Evolutionary conservation across 345 rosid species (phyloP).

Genomic region (Melaleuca quinquenervia): DNA sequence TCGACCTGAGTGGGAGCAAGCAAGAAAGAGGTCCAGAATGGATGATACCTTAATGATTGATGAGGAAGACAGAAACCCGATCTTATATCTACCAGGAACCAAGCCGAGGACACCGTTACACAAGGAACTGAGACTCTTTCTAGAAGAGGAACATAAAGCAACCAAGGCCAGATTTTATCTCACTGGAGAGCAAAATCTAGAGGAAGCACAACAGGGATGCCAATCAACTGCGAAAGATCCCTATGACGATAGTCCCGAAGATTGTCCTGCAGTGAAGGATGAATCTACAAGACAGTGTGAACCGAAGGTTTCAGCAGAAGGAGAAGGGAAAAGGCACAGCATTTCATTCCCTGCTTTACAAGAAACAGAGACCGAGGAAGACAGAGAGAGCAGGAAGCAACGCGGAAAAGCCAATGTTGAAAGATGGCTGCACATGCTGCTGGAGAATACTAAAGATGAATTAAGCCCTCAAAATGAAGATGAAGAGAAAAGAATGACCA

Average conservation of each 20-base stretch:
- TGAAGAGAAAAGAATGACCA: constrained; percentile 11
- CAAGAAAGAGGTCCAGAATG: constrained; percentile 70
- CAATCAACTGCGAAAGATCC: constrained; percentile 5
- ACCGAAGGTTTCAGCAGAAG: constrained; percentile 27
- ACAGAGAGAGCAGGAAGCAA: constrained; percentile 60
- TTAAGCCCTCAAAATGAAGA: constrained; percentile 17
- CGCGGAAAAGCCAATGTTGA: constrained; percentile 92
- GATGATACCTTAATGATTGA: constrained; percentile 35
- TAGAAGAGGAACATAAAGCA: constrained; percentile 69
- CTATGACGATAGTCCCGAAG: constrained; percentile 11
- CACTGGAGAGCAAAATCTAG: constrained; percentile 18
- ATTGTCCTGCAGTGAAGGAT: constrained; percentile 14
- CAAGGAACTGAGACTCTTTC: constrained; percentile 58
- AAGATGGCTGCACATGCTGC: constrained; percentile 81
- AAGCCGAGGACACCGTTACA: constrained; percentile 31
- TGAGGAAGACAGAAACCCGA: constrained; percentile 23
- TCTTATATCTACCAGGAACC: constrained; percentile 57
- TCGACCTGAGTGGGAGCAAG: constrained; percentile 67
- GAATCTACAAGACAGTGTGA: neutral
- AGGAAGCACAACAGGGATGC: constrained; percentile 22
- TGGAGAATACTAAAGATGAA: constrained; percentile 40
- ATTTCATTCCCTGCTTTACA: constrained; percentile 13
- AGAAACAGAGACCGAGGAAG: constrained; percentile 50
- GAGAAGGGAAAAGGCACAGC: constrained; percentile 27
- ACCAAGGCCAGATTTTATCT: constrained; percentile 24